phyloP scores from a whole-genome alignment of 2,329 filamentous ascomycete species.

The Penicillium sp. region DNA sequence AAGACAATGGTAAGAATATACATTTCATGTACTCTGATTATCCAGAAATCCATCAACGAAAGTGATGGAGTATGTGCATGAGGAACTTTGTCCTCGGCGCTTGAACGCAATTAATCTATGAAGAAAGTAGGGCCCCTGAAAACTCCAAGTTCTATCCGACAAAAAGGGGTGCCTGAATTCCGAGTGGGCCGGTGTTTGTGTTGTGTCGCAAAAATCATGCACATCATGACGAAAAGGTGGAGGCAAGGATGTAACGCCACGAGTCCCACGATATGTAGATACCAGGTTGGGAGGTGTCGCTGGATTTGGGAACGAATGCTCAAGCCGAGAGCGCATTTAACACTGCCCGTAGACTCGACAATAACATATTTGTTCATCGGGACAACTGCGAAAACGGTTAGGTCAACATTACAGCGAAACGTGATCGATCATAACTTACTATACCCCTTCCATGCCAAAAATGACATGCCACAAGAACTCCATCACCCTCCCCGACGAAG shows the following conservation, averaged over 20 bases:
- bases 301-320: conserved; percentile 3
- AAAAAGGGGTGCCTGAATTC: neutral
- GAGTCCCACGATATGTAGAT: neutral
- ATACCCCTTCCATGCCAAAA: conserved; percentile 42
- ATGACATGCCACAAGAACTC: conserved; percentile 66
- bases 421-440: conserved; percentile 27
- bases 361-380: conserved; percentile 34
- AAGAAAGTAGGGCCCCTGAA: neutral
- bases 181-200: neutral
- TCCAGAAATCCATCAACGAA: neutral
- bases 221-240: neutral
- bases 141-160: conserved; percentile 2
- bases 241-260: neutral
- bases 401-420: neutral
- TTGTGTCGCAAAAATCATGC: neutral
- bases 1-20: neutral
- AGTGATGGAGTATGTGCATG: neutral
- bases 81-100: neutral
- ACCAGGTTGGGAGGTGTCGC: neutral
- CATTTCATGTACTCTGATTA: neutral
- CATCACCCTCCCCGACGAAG: conserved; percentile 57
- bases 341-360: conserved; percentile 38
- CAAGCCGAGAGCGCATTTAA: conserved; percentile 11
- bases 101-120: conserved; percentile 9
- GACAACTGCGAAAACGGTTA: conserved; percentile 26